Conservation (phyloP, 208 protist genomes). For the Trypanosoma conorhini region DNA sequence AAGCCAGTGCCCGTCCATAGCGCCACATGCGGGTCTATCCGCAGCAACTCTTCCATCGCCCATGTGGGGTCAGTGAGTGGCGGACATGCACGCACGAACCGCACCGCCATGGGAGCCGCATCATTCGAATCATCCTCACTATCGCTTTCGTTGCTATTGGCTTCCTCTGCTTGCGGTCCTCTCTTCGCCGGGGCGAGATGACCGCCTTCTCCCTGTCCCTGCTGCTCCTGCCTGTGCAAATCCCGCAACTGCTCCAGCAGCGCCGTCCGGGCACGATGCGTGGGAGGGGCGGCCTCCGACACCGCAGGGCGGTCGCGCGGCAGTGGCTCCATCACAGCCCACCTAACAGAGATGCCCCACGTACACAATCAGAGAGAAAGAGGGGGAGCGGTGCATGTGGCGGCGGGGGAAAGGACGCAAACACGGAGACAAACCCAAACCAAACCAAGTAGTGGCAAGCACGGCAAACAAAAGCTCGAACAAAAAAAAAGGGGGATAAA, state of each 20-base stretch:
- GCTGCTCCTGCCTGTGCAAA: slow-evolving; percentile 8
- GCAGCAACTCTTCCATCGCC: slow-evolving; percentile 84
- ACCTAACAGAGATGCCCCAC: background rate
- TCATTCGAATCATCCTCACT: slow-evolving; percentile 10
- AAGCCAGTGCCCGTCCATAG: slow-evolving; percentile 63
- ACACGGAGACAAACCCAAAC: background rate
- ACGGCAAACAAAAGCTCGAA: slow-evolving; percentile 3
- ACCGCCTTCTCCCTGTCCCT: background rate
- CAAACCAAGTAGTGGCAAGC: slow-evolving; percentile 3
- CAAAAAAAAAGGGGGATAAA: background rate
- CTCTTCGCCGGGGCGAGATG: background rate
- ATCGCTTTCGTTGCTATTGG: background rate
- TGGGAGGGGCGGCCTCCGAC: background rate
- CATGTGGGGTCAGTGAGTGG: slow-evolving; percentile 61
- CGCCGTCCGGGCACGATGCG: slow-evolving; percentile 20
- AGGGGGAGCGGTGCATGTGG: background rate
- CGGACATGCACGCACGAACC: slow-evolving; percentile 41
- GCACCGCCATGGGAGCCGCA: slow-evolving; percentile 15
- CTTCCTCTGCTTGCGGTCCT: background rate
- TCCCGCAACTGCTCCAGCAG: slow-evolving; percentile 30
- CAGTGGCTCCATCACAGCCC: background rate
- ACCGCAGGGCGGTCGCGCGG: background rate
- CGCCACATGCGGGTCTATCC: slow-evolving; percentile 39
- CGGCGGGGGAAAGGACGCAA: background rate
- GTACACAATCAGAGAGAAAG: slow-evolving; percentile 11